A percentile compares a stretch with the other conserved stretches of the same genome.
phyloP scores from a whole-genome alignment of 2,329 filamentous ascomycete species.

The Aureobasidium sp. region DNA sequence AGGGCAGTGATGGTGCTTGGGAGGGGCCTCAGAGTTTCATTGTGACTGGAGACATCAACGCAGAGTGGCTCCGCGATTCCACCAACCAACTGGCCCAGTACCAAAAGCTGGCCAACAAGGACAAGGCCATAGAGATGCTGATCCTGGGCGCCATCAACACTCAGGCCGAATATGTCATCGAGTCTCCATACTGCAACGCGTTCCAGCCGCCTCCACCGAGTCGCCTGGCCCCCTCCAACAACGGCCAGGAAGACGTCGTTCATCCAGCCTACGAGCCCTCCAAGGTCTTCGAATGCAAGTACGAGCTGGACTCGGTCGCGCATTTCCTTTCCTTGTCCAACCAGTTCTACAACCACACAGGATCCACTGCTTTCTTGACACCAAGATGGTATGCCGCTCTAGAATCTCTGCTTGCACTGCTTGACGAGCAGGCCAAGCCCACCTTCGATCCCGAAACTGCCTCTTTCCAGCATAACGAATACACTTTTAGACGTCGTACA shows the following conservation, averaged over 20 bases:
- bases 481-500: slow-evolving; percentile 79
- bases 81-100: slow-evolving; percentile 92
- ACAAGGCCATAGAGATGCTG: slow-evolving; percentile 65
- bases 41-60: slow-evolving; percentile 87
- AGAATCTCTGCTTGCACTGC: slow-evolving; percentile 60
- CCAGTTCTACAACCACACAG: slow-evolving; percentile 74
- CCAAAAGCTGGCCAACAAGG: slow-evolving; percentile 72
- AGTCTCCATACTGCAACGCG: slow-evolving; percentile 94
- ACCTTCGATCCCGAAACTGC: slow-evolving; percentile 67
- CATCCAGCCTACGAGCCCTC: slow-evolving; percentile 78
- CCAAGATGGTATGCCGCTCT: slow-evolving; percentile 71
- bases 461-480: slow-evolving; percentile 60
- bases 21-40: slow-evolving; percentile 83
- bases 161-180: slow-evolving; percentile 88
- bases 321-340: slow-evolving; percentile 82
- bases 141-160: slow-evolving; percentile 94
- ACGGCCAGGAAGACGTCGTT: slow-evolving; percentile 74
- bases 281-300: slow-evolving; percentile 96
- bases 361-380: slow-evolving; percentile 69
- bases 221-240: slow-evolving; percentile 59
- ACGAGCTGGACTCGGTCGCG: slow-evolving; percentile 91
- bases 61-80: slow-evolving; percentile 85
- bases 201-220: slow-evolving; percentile 91
- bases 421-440: slow-evolving; percentile 68
- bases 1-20: slow-evolving; percentile 56